Percentiles rank a stretch among this genome's conserved stretches.
phyloP scores from a whole-genome alignment of 345 rosid genomes.

The rapeseed (Brassica napus) region DNA sequence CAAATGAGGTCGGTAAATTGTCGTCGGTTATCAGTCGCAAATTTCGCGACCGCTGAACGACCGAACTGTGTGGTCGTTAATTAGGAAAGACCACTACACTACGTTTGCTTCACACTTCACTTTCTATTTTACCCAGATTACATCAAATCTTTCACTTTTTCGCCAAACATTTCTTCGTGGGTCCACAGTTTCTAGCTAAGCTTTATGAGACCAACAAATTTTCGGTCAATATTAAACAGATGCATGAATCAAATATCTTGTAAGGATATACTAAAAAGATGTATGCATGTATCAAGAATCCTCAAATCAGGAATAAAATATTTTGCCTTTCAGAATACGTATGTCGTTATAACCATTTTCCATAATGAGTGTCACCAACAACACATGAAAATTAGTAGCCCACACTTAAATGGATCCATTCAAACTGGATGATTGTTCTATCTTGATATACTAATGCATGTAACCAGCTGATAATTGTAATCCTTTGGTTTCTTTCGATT shows the following conservation, averaged over 20 bases:
- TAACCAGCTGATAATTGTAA: not conserved
- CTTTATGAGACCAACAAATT: conserved; percentile 20
- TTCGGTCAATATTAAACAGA: not conserved
- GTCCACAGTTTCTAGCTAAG: conserved; percentile 4
- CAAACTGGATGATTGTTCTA: not conserved
- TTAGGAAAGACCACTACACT: conserved; percentile 25
- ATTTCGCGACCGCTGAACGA: no score
- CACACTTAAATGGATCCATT: not conserved
- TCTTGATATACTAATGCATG: not conserved
- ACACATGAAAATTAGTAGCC: not conserved
- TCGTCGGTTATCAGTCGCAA: no score
- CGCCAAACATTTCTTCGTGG: conserved; percentile 31
- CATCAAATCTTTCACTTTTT: conserved; percentile 7
- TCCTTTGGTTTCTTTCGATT: not conserved
- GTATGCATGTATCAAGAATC: not conserved
- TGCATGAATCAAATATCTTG: not conserved
- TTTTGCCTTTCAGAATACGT: not conserved
- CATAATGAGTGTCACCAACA: not conserved
- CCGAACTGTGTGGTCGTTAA: no score
- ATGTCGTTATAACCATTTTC: not conserved
- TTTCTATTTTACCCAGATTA: conserved; percentile 22
- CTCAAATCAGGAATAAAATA: not conserved
- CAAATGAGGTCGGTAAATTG: no score
- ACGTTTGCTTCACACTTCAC: conserved; percentile 30
- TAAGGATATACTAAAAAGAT: not conserved